phyloP scores from a whole-genome alignment of 352 stramenopile genomes.

The Phytophthora crassamura region DNA sequence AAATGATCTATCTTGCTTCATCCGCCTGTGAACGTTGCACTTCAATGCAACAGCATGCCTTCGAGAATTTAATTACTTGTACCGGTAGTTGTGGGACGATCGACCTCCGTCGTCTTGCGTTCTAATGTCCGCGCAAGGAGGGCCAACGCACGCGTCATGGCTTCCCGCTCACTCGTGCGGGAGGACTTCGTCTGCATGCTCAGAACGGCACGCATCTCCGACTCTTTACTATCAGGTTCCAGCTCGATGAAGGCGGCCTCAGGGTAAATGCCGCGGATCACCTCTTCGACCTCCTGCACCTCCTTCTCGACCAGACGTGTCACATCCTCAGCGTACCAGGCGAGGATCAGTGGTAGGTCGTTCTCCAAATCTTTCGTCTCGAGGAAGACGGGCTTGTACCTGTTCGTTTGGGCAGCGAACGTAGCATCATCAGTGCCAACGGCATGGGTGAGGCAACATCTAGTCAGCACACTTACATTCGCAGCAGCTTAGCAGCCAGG shows the following conservation, averaged over 20 bases:
- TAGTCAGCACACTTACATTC: constrained; percentile 63
- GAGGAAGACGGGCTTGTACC: constrained; percentile 95
- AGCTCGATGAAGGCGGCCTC: constrained; percentile 97
- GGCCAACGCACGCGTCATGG: constrained; percentile 80
- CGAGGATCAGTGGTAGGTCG: constrained; percentile 94
- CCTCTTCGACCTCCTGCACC: constrained; percentile 95
- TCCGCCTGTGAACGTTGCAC: too few relatives aligned
- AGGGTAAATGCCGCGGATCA: constrained; percentile 93
- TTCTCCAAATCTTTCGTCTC: constrained; percentile 91
- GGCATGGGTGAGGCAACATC: neutral
- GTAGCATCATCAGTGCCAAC: constrained; percentile 17
- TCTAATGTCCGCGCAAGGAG: constrained; percentile 82
- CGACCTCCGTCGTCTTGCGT: constrained; percentile 38
- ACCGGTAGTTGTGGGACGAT: constrained; percentile 25
- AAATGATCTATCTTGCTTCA: too few relatives aligned
- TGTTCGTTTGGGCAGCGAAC: constrained; percentile 23
- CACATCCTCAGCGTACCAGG: constrained; percentile 96
- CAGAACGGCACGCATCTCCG: constrained; percentile 84
- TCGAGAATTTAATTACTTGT: constrained; percentile 31
- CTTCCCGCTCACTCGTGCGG: constrained; percentile 85
- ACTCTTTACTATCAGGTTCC: constrained; percentile 94
- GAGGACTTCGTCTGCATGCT: constrained; percentile 86
- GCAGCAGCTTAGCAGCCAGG: constrained; percentile 94
- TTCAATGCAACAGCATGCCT: constrained; percentile 1
- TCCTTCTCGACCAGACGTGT: constrained; percentile 96